Evolutionary conservation across 1,139 yeast species (phyloP).

Genomic region (Candida tetrigidarum): DNA sequence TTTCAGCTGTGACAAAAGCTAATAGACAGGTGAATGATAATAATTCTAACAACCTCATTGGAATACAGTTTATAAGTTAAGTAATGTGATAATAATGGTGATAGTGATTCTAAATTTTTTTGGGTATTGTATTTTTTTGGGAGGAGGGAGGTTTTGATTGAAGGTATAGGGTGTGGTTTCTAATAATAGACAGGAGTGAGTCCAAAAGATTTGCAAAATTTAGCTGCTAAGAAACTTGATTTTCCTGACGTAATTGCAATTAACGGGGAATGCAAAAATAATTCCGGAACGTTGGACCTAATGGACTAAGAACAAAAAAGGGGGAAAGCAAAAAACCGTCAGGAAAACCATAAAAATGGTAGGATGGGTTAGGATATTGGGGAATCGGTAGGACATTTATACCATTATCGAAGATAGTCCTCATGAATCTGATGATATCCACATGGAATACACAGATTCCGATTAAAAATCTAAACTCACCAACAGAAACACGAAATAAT

Average conservation of each 20-base stretch:
- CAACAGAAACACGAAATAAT: not conserved
- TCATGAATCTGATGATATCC: slow-evolving; percentile 1
- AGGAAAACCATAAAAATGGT: not conserved
- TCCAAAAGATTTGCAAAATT: not conserved
- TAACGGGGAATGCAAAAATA: not conserved
- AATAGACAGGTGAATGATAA: slow-evolving; percentile 10
- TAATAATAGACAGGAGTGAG: no score
- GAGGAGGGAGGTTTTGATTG: no score
- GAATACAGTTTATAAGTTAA: no score
- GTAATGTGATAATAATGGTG: no score
- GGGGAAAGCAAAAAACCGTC: not conserved
- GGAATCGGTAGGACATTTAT: slow-evolving; percentile 1
- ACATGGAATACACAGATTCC: not conserved
- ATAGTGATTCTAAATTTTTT: no score
- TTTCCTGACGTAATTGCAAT: not conserved
- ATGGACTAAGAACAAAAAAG: not conserved
- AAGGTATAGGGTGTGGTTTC: no score
- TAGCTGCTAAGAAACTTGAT: not conserved
- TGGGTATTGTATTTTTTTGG: not conserved
- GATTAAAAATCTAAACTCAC: not conserved
- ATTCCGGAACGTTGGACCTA: not conserved
- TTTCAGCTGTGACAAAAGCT: slow-evolving; percentile 35
- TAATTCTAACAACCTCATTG: slow-evolving; percentile 11
- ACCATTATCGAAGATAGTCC: not conserved
- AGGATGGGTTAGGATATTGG: not conserved